These are phyloP conservation scores for Aspergillus carlsbadensis DNA, from an alignment of 495 filamentous ascomycete genomes.

Conservation along the genomic window DNA sequence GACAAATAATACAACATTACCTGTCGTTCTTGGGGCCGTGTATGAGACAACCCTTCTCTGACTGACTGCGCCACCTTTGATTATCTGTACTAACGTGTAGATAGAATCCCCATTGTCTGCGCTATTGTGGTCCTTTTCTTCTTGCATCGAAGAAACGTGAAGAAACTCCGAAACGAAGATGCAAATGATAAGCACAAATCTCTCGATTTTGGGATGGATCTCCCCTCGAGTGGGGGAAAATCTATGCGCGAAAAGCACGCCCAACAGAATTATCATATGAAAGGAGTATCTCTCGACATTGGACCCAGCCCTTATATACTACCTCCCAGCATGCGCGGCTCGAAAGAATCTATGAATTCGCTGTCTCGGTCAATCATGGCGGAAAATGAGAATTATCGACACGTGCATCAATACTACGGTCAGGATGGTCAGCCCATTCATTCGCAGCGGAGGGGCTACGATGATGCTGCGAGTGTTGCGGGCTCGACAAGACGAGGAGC, in stretches of 20 bases:
- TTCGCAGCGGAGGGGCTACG: constrained; percentile 47
- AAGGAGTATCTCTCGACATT: constrained; percentile 80
- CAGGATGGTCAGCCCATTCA: constrained; percentile 60
- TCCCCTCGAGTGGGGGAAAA: constrained; percentile 28
- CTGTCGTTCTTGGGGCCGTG: constrained; percentile 80
- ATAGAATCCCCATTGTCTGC: constrained; percentile 72
- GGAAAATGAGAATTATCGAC: constrained; percentile 82
- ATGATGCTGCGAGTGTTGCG: constrained; percentile 65
- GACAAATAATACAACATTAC: constrained; percentile 59
- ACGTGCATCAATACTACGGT: constrained; percentile 56
- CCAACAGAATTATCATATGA: constrained; percentile 40
- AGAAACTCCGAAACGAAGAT: constrained; percentile 76
- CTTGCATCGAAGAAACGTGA: constrained; percentile 74
- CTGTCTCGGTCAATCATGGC: constrained; percentile 68
- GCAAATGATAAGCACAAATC: constrained; percentile 85
- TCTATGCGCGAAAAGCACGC: constrained; percentile 50
- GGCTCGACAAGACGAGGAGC: constrained; percentile 45
- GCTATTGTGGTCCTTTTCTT: constrained; percentile 68
- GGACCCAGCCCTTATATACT: constrained; percentile 74
- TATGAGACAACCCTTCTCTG: constrained; percentile 58
- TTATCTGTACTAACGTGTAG: constrained; percentile 22
- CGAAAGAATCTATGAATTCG: constrained; percentile 81
- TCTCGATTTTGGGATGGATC: constrained; percentile 84
- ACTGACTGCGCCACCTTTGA: background rate
- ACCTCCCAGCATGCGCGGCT: constrained; percentile 75